Evolutionary conservation across 2,329 filamentous ascomycete species (phyloP).

Genomic region (Pezicula carpinea): DNA sequence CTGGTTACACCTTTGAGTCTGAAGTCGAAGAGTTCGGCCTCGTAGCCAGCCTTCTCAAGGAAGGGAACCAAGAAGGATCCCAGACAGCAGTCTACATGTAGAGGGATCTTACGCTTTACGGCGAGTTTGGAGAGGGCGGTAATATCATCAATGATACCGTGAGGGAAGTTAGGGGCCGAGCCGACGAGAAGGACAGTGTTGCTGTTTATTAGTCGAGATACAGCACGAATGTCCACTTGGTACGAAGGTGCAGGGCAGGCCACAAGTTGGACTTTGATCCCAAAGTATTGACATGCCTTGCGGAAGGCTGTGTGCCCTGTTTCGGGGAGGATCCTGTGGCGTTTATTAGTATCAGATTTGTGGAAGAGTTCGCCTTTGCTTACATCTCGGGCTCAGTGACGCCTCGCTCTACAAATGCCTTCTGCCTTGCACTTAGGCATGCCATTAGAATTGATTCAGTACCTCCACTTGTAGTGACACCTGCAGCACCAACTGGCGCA

Average conservation of each 20-base stretch:
- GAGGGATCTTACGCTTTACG: conserved; percentile 69
- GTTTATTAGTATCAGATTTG: conserved; percentile 19
- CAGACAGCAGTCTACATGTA: conserved; percentile 97
- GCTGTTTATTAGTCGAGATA: conserved; percentile 82
- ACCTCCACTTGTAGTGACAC: conserved; percentile 86
- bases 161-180: conserved; percentile 94
- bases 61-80: conserved; percentile 93
- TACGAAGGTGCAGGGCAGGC: conserved; percentile 79
- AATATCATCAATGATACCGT: conserved; percentile 97
- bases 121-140: conserved; percentile 78
- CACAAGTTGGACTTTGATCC: conserved; percentile 89
- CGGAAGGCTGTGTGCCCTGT: conserved; percentile 95
- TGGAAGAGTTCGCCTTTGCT: conserved; percentile 26
- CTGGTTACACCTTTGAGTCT: conserved; percentile 88
- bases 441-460: conserved; percentile 98
- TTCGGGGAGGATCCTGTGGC: conserved; percentile 76
- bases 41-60: conserved; percentile 90
- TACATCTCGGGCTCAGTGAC: conserved; percentile 94
- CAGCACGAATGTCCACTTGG: conserved; percentile 74
- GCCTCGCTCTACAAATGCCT: conserved; percentile 78
- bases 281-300: conserved; percentile 93
- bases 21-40: conserved; percentile 87
- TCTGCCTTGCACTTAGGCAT: conserved; percentile 83
- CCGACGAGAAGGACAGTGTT: conserved; percentile 94
- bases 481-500: conserved; percentile 77